Conservation (phyloP, 1,139 yeast species). For the Petasospora rhodanensis region DNA sequence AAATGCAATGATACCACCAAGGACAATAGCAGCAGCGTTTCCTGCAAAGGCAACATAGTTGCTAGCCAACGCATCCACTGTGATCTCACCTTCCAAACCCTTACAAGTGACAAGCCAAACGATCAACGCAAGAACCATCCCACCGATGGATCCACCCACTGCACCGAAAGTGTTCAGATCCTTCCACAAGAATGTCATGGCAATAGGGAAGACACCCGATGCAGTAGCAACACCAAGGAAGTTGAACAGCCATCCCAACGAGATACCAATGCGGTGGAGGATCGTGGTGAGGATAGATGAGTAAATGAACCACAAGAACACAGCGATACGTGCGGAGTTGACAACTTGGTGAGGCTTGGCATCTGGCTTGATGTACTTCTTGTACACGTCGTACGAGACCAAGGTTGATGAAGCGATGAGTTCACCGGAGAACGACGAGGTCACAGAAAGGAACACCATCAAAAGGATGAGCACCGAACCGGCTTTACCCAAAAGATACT, state of each 20-base stretch:
- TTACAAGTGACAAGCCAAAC: constrained; percentile 42
- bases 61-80: constrained; percentile 21
- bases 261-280: constrained; percentile 36
- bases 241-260: constrained; percentile 38
- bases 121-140: constrained; percentile 46
- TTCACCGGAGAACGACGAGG: constrained; percentile 47
- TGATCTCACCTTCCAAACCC: constrained; percentile 29
- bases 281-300: constrained; percentile 39
- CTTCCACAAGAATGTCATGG: constrained; percentile 38
- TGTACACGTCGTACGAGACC: constrained; percentile 43
- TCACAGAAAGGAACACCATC: constrained; percentile 46
- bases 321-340: constrained; percentile 36
- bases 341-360: constrained; percentile 41
- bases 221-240: constrained; percentile 40
- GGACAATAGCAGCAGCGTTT: constrained; percentile 25
- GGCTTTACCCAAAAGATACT: constrained; percentile 39
- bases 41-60: constrained; percentile 28
- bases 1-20: constrained; percentile 33
- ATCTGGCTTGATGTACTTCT: constrained; percentile 39
- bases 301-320: constrained; percentile 34
- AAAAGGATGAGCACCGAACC: constrained; percentile 40
- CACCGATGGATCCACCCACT: constrained; percentile 39
- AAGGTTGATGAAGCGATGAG: constrained; percentile 45
- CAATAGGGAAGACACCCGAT: constrained; percentile 41
- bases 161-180: constrained; percentile 35